Conservation (phyloP, 345 rosid species). For the Salix brachista region DNA sequence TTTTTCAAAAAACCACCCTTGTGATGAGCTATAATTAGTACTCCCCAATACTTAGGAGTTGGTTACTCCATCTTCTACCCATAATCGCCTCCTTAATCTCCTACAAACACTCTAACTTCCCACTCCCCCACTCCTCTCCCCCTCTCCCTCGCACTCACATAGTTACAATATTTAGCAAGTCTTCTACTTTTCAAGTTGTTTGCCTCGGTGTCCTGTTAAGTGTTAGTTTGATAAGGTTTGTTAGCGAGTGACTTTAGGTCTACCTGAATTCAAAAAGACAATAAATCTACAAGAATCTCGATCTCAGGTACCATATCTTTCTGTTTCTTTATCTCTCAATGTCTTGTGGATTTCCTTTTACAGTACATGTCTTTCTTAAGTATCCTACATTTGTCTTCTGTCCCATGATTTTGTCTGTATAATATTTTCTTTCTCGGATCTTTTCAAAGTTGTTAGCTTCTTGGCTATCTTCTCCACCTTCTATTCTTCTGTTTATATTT, state of each 20-base stretch:
- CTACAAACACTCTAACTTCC: conserved; percentile 1
- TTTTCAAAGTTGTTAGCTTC: too few relatives aligned
- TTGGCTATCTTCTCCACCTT: not conserved
- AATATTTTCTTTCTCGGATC: not conserved
- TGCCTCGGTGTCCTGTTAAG: not conserved
- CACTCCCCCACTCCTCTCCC: conserved; percentile 5
- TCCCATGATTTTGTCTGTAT: not conserved
- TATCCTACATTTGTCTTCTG: not conserved
- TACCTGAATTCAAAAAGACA: conserved; percentile 2
- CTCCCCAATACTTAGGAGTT: conserved; percentile 1
- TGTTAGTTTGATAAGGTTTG: conserved; percentile 5
- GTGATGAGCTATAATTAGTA: not conserved
- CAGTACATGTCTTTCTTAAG: too few relatives aligned
- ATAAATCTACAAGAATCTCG: not conserved
- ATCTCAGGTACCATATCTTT: not conserved
- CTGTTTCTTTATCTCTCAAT: not conserved
- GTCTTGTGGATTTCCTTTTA: not conserved
- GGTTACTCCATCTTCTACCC: not conserved
- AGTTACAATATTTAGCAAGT: not conserved
- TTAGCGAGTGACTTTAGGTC: not conserved
- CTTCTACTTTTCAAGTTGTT: not conserved
- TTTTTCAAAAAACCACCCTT: not conserved
- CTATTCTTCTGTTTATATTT: not conserved
- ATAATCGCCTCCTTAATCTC: not conserved
- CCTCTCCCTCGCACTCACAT: not conserved